Evolutionary conservation across 108 stramenopile species (phyloP).

Genomic region (Conticribra weissflogii): DNA sequence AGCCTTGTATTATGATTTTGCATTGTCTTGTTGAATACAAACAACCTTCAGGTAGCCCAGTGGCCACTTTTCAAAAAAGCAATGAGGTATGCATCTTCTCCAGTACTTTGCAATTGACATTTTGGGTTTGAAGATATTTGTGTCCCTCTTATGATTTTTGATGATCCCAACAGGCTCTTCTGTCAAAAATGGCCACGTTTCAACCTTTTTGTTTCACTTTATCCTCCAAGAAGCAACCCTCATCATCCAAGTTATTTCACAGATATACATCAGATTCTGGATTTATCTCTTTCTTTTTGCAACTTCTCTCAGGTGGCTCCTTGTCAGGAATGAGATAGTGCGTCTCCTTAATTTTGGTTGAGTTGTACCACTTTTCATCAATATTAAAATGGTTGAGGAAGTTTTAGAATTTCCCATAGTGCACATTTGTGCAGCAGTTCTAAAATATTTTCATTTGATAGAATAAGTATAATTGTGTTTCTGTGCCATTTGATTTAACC

Average conservation of each 20-base stretch:
- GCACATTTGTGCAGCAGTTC: not conserved
- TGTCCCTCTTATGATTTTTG: not conserved
- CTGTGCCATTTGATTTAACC: too few relatives aligned
- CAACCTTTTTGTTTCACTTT: slow-evolving; percentile 20
- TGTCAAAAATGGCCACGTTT: not conserved
- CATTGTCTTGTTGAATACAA: slow-evolving; percentile 15
- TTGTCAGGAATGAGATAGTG: slow-evolving; percentile 8
- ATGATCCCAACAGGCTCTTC: not conserved
- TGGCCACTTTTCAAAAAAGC: not conserved
- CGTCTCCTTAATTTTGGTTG: not conserved
- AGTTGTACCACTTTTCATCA: slow-evolving; percentile 26
- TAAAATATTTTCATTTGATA: not conserved
- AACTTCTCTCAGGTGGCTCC: not conserved
- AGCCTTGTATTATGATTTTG: slow-evolving; percentile 2
- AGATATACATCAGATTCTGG: slow-evolving; percentile 17
- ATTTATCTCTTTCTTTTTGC: slow-evolving; percentile 19
- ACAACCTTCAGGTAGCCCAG: slow-evolving; percentile 2
- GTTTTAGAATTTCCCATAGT: slow-evolving; percentile 3
- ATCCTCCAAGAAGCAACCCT: slow-evolving; percentile 5
- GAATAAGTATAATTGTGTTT: not conserved
- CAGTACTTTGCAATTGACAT: not conserved
- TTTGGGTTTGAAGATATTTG: slow-evolving; percentile 1
- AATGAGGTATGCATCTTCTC: not conserved
- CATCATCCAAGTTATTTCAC: not conserved
- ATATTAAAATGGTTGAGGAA: slow-evolving; percentile 6